Percentiles rank a stretch among this genome's conserved stretches.
These are phyloP conservation scores for Aphanomyces astaci DNA, from an alignment of 352 stramenopile genomes.

Conservation along the genomic window DNA sequence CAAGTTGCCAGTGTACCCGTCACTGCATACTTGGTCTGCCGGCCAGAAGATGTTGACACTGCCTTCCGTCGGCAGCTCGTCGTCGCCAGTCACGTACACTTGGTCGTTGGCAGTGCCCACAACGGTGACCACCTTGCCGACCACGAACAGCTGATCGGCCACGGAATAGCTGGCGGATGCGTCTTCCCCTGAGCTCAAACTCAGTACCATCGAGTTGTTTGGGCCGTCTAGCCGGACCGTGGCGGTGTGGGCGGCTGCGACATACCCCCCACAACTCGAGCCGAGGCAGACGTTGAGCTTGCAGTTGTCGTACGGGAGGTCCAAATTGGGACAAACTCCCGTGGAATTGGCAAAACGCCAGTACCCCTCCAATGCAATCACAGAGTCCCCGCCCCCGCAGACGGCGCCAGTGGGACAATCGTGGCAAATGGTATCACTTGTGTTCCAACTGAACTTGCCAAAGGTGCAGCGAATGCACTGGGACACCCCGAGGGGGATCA, in stretches of 20 bases:
- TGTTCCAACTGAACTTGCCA: conserved; percentile 22
- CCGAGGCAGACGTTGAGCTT: background rate
- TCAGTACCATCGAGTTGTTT: background rate
- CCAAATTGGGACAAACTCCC: background rate
- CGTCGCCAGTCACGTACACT: background rate
- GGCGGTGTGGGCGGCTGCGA: background rate
- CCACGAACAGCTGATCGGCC: too few relatives aligned
- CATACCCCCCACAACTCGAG: background rate
- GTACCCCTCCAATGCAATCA: background rate
- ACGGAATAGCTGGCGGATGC: too few relatives aligned
- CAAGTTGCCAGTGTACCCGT: conserved; percentile 11
- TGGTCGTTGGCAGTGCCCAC: background rate
- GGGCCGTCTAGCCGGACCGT: background rate
- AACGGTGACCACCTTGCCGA: background rate
- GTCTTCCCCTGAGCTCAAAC: too few relatives aligned
- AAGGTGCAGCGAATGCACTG: conserved; percentile 6
- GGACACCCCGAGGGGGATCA: background rate
- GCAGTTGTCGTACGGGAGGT: conserved; percentile 3
- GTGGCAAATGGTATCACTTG: conserved; percentile 11
- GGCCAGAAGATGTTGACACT: background rate
- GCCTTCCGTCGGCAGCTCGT: background rate
- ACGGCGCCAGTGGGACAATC: conserved; percentile 6
- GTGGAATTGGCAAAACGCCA: conserved; percentile 22
- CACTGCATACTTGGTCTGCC: background rate
- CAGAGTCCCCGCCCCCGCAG: background rate